Evolutionary conservation across 805 yeast species (phyloP).

Genomic region (Candida stauntonica): DNA sequence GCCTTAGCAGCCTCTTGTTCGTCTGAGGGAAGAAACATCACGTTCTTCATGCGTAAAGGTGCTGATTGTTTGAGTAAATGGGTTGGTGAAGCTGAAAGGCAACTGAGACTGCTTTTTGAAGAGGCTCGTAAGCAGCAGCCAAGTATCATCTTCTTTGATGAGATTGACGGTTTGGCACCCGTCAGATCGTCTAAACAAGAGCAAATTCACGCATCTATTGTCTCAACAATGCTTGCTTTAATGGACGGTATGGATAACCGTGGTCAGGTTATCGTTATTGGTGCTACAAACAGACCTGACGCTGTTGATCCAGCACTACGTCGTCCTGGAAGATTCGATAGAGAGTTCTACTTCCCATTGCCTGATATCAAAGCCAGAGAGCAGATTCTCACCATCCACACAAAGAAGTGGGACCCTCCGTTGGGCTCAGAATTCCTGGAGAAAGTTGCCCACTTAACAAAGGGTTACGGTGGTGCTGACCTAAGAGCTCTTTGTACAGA

Average conservation of each 20-base stretch:
- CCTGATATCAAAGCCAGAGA: slow-evolving; percentile 80
- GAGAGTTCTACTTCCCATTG: slow-evolving; percentile 93
- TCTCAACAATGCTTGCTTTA: slow-evolving; percentile 86
- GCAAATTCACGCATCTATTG: slow-evolving; percentile 96
- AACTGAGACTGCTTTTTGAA: slow-evolving; percentile 82
- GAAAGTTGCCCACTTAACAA: slow-evolving; percentile 73
- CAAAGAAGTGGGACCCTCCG: slow-evolving; percentile 84
- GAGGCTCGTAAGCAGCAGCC: slow-evolving; percentile 97
- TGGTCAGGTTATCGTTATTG: slow-evolving; percentile 96
- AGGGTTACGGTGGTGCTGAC: slow-evolving; percentile 98
- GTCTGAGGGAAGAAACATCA: slow-evolving; percentile 75
- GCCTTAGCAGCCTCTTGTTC: slow-evolving; percentile 96
- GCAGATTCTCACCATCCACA: slow-evolving; percentile 79
- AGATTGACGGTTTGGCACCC: slow-evolving; percentile 97
- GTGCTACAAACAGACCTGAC: slow-evolving; percentile 97
- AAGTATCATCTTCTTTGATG: slow-evolving; percentile 93
- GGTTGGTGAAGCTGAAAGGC: slow-evolving; percentile 99
- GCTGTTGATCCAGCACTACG: slow-evolving; percentile 97
- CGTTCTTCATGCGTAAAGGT: slow-evolving; percentile 97
- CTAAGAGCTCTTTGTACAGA: slow-evolving; percentile 92
- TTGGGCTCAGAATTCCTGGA: slow-evolving; percentile 51
- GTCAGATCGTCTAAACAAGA: slow-evolving; percentile 97
- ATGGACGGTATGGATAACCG: slow-evolving; percentile 99
- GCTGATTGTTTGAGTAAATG: slow-evolving; percentile 96
- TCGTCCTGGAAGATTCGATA: slow-evolving; percentile 94